A percentile compares a stretch with the other conserved stretches of the same genome.
Evolutionary conservation across 2,329 filamentous ascomycete genomes (phyloP).

Genomic region (Alternaria sp.): DNA sequence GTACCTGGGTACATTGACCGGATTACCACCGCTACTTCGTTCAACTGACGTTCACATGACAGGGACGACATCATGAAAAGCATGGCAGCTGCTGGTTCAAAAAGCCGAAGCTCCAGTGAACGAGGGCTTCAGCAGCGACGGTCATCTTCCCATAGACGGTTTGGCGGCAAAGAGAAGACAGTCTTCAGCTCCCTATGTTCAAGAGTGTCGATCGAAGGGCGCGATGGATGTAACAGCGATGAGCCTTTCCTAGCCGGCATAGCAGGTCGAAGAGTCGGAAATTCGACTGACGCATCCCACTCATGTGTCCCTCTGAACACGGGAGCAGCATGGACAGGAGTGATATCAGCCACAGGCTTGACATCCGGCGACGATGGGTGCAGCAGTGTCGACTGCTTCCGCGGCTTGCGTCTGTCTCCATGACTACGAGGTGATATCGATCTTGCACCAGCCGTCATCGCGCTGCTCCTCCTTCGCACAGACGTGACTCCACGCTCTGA

Average conservation of each 20-base stretch:
- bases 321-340: background rate
- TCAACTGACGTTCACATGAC: background rate
- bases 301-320: background rate
- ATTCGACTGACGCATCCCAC: background rate
- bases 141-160: background rate
- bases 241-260: slow-evolving; percentile 6
- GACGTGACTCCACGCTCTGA: background rate
- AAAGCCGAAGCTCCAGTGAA: background rate
- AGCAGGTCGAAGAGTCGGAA: background rate
- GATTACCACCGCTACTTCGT: background rate
- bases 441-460: background rate
- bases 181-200: background rate
- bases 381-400: slow-evolving; percentile 10
- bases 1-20: background rate
- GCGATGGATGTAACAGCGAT: slow-evolving; percentile 33
- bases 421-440: background rate
- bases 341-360: background rate
- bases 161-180: slow-evolving; percentile 5
- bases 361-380: slow-evolving; percentile 11
- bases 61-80: background rate
- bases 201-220: slow-evolving; percentile 3
- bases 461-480: background rate
- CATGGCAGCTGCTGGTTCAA: background rate
- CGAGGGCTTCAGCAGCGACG: background rate
- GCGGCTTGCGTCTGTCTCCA: background rate